phyloP scores from a whole-genome alignment of 768 basidiomycete genomes.

The Kwoniella pini region DNA sequence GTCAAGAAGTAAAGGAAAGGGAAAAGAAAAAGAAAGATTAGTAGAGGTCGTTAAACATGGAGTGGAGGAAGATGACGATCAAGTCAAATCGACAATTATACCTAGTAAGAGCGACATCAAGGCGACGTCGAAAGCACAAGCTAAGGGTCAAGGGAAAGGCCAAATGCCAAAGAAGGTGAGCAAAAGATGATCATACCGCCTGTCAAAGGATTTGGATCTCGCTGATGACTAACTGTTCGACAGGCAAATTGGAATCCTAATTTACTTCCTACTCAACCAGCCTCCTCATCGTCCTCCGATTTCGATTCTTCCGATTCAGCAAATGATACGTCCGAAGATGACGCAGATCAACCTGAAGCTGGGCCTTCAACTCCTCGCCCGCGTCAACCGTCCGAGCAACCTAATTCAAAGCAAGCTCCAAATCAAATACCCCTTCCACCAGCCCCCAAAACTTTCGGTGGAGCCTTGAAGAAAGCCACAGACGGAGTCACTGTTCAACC shows the following conservation, averaged over 20 bases:
- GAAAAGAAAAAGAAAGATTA: slow-evolving; percentile 37
- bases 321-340: slow-evolving; percentile 33
- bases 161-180: slow-evolving; percentile 32
- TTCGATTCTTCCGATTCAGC: slow-evolving; percentile 45
- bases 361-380: slow-evolving; percentile 15
- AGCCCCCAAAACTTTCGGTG: slow-evolving; percentile 55
- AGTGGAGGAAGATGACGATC: slow-evolving; percentile 7
- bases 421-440: neutral
- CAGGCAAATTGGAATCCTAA: slow-evolving; percentile 36
- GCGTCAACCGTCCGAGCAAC: neutral
- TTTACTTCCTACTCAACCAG: slow-evolving; percentile 31
- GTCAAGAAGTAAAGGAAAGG: slow-evolving; percentile 31
- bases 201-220: neutral
- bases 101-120: slow-evolving; percentile 17
- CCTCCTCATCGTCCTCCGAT: slow-evolving; percentile 27
- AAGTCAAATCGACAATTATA: slow-evolving; percentile 13
- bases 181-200: neutral
- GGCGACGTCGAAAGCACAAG: slow-evolving; percentile 16
- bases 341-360: slow-evolving; percentile 16
- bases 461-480: slow-evolving; percentile 66
- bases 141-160: slow-evolving; percentile 18
- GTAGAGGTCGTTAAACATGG: slow-evolving; percentile 27
- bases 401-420: neutral
- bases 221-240: neutral
- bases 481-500: slow-evolving; percentile 66